phyloP scores from a whole-genome alignment of 768 basidiomycete genomes.

The Amyloporia xantha region DNA sequence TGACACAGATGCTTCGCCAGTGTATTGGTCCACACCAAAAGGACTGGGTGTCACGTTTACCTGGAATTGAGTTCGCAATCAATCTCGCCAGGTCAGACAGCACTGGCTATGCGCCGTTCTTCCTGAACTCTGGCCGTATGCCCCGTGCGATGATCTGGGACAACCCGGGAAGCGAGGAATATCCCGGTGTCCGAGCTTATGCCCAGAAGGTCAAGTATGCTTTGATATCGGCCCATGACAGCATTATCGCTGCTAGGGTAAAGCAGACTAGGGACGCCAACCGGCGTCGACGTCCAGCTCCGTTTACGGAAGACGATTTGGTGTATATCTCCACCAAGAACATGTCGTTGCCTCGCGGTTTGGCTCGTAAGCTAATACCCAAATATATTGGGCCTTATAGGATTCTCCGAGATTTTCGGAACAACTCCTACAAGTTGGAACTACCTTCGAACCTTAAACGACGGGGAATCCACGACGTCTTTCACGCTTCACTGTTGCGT shows the following conservation, averaged over 20 bases:
- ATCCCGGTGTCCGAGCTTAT: constrained; percentile 22
- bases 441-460: constrained; percentile 22
- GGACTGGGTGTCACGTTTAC: constrained; percentile 27
- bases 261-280: constrained; percentile 28
- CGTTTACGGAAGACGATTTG: constrained; percentile 20
- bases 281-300: constrained; percentile 9
- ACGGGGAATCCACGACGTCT: constrained; percentile 27
- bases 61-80: constrained; percentile 33
- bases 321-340: constrained; percentile 35
- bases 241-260: constrained; percentile 28
- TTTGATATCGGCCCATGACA: constrained; percentile 29
- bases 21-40: constrained; percentile 8
- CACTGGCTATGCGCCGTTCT: constrained; percentile 30
- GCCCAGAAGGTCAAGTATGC: constrained; percentile 18
- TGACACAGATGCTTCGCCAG: constrained; percentile 14
- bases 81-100: constrained; percentile 26
- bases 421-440: constrained; percentile 24
- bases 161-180: constrained; percentile 5
- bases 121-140: constrained; percentile 20
- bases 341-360: constrained; percentile 26
- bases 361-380: constrained; percentile 29
- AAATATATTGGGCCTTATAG: constrained; percentile 35
- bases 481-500: constrained; percentile 29
- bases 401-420: constrained; percentile 15
- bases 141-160: constrained; percentile 25